phyloP scores from a whole-genome alignment of 805 yeast genomes.

The Candida alai region DNA sequence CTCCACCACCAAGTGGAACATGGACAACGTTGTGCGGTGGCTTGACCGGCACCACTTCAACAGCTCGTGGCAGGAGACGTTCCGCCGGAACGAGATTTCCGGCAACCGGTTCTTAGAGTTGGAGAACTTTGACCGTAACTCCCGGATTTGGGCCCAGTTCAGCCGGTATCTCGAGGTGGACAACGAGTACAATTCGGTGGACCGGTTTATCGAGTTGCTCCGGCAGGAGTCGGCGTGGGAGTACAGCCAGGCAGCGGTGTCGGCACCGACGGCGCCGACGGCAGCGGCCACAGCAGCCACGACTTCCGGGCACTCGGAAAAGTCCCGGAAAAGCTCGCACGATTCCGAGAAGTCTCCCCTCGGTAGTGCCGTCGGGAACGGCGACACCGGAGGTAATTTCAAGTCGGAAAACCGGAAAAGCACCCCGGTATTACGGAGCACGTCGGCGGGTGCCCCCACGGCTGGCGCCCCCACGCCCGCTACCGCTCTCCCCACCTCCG shows the following conservation, averaged over 20 bases:
- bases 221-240: slow-evolving; percentile 13
- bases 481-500: background rate
- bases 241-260: too few species aligned
- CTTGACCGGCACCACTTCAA: slow-evolving; percentile 65
- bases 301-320: background rate
- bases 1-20: slow-evolving; percentile 58
- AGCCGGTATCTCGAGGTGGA: slow-evolving; percentile 31
- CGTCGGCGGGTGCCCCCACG: background rate
- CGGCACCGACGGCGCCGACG: too few species aligned
- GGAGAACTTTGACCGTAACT: slow-evolving; percentile 55
- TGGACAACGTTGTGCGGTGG: slow-evolving; percentile 66
- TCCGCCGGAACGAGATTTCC: slow-evolving; percentile 51
- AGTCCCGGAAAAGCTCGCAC: slow-evolving; percentile 6
- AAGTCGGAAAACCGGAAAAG: slow-evolving; percentile 29
- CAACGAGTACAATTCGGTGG: slow-evolving; percentile 48
- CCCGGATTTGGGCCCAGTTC: slow-evolving; percentile 45
- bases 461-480: slow-evolving; percentile 9
- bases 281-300: background rate
- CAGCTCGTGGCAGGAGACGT: slow-evolving; percentile 67
- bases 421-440: slow-evolving; percentile 21
- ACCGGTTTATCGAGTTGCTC: slow-evolving; percentile 38
- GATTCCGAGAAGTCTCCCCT: slow-evolving; percentile 16
- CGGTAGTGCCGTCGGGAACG: background rate
- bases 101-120: slow-evolving; percentile 65
- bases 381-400: background rate